Base-by-base conservation (phyloP, 1,284 basidiomycete species). In the Leucoagaricus sp. region DNA sequence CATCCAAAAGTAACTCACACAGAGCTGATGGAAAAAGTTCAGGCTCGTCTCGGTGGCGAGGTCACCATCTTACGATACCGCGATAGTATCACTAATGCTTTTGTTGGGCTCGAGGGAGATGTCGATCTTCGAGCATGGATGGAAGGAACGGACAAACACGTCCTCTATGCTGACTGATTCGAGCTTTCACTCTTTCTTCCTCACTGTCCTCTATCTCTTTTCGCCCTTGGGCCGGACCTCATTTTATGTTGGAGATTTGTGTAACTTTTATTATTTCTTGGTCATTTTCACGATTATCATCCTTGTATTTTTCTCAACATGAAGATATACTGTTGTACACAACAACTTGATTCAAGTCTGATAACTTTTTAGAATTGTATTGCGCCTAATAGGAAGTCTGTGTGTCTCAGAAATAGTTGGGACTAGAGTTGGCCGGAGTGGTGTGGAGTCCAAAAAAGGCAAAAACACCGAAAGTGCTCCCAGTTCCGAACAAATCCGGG, bases 11-110 rank as follows among this genome's bases (percentile, higher is more conserved):
- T 98, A 29, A 86, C 92, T 4, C 89, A 91, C 65, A 76, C 74
- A 12, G 92, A 96, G 67, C 79, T 99, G 59, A 85, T 98, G 77
- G 89, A 89, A 50, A 99, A 98, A 75, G 92, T 97, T 31, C 85
- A 92, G 62, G 84, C 90, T 52, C 84, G 96, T 47, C 76, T 99
- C 6, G 95, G 94, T 0, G 79, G 81, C 3, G 89, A 91, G 60
- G 86, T 97, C 29, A 74, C 68, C 15, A 76, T 80, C 47, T 75
- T 97, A 61, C 81, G 84, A 63, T 96, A 90, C 68, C 83, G 91
- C 42, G 86, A 91, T 62, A 89, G 86, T 62, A 71, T 86, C 64
- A 81, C 79, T 64, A 81, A 85, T 63, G 74, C 78, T 49, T 87
- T 89, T 66, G 76, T 88, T 45, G 82, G 83, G 46, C 73, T 96